Conservation (phyloP, 2,329 filamentous ascomycete genomes). For the Colletotrichum sp. region DNA sequence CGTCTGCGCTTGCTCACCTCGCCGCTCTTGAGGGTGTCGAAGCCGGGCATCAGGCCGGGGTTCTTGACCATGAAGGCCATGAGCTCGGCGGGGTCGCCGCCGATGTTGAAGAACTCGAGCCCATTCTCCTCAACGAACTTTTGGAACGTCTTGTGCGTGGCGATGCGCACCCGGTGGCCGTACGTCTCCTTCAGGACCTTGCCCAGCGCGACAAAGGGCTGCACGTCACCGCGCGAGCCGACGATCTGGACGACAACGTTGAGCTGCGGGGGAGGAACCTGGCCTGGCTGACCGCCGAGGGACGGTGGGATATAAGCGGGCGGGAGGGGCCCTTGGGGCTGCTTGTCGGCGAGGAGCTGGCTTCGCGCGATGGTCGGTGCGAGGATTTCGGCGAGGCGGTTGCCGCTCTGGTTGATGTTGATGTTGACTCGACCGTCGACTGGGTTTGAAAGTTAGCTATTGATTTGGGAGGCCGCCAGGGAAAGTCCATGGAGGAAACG, state of each 20-base stretch:
- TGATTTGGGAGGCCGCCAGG: not conserved
- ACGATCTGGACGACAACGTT: slow-evolving; percentile 80
- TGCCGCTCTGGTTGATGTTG: slow-evolving; percentile 75
- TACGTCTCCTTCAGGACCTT: slow-evolving; percentile 68
- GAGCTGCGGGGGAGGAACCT: slow-evolving; percentile 61
- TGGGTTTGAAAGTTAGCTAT: slow-evolving; percentile 30
- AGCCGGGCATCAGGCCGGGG: slow-evolving; percentile 82
- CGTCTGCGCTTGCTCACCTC: slow-evolving; percentile 77
- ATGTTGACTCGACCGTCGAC: slow-evolving; percentile 82
- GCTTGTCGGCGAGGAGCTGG: slow-evolving; percentile 56
- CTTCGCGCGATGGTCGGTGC: slow-evolving; percentile 63
- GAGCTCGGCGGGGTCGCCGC: slow-evolving; percentile 76
- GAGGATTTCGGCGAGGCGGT: slow-evolving; percentile 70
- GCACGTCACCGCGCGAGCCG: slow-evolving; percentile 76
- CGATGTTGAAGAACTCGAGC: slow-evolving; percentile 78
- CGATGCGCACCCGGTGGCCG: slow-evolving; percentile 75
- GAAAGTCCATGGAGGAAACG: not conserved
- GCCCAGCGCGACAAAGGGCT: slow-evolving; percentile 76
- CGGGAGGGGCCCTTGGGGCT: slow-evolving; percentile 52
- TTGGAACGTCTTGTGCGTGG: slow-evolving; percentile 74
- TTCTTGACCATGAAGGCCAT: slow-evolving; percentile 95
- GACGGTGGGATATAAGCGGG: slow-evolving; percentile 77
- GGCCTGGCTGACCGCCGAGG: slow-evolving; percentile 66
- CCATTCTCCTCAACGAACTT: slow-evolving; percentile 72
- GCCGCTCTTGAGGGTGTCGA: slow-evolving; percentile 77